phyloP scores from a whole-genome alignment of 495 filamentous ascomycete genomes.

The Daldinia concentrica region DNA sequence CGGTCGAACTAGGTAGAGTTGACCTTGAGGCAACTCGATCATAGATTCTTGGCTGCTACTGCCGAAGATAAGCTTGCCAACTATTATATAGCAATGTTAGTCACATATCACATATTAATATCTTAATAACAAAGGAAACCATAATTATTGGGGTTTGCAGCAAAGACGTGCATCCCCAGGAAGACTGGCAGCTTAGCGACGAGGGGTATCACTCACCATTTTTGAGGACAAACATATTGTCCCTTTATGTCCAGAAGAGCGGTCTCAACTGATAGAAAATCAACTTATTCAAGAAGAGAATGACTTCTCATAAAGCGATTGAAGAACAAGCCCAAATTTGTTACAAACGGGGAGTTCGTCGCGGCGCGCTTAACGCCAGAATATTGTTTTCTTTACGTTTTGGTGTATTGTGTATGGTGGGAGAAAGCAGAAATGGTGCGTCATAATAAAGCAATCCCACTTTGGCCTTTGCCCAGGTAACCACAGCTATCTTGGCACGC shows the following conservation, averaged over 20 bases:
- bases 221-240: constrained; percentile 51
- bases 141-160: background rate
- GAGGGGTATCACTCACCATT: constrained; percentile 44
- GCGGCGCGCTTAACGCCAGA: constrained; percentile 20
- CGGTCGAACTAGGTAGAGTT: constrained; percentile 96
- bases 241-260: constrained; percentile 6
- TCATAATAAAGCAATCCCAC: constrained; percentile 39
- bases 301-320: background rate
- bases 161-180: constrained; percentile 5
- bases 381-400: constrained; percentile 6
- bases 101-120: background rate
- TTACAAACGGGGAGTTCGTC: constrained; percentile 21
- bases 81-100: constrained; percentile 56
- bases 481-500: background rate
- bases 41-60: constrained; percentile 88
- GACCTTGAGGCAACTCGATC: constrained; percentile 92
- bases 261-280: background rate
- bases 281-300: background rate
- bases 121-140: background rate
- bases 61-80: constrained; percentile 93
- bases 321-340: constrained; percentile 7
- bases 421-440: constrained; percentile 24
- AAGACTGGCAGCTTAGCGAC: background rate
- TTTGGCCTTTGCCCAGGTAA: constrained; percentile 32
- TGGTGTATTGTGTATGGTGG: constrained; percentile 1